Evolutionary conservation across 768 basidiomycete genomes (phyloP).

Genomic region (Punctularia strigosozonata): DNA sequence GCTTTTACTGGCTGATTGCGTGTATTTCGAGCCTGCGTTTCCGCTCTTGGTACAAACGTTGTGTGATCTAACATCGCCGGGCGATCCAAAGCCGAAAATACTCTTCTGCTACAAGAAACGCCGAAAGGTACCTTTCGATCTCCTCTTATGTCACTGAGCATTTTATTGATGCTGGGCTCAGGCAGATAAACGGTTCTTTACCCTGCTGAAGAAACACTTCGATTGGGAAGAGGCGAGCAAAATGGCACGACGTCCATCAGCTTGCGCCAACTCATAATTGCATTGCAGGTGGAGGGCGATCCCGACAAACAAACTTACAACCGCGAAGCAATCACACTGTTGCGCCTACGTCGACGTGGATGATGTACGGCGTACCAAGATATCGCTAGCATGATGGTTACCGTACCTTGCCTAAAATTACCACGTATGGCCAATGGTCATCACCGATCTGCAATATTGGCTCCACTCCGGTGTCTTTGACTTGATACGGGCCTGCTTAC

Average conservation of each 20-base stretch:
- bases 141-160: not conserved
- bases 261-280: not conserved
- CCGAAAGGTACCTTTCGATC: conserved; percentile 49
- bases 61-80: conserved; percentile 35
- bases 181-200: conserved; percentile 87
- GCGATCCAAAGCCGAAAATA: conserved; percentile 44
- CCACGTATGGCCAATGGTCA: too few species aligned
- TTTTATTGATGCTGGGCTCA: conserved; percentile 17
- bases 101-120: conserved; percentile 92
- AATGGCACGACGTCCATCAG: not conserved
- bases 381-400: too few species aligned
- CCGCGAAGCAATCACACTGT: conserved; percentile 55
- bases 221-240: conserved; percentile 49
- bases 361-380: too few species aligned
- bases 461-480: too few species aligned
- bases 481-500: too few species aligned
- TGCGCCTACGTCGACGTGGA: conserved; percentile 34
- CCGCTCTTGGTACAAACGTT: conserved; percentile 78
- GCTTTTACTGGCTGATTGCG: conserved; percentile 87
- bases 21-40: conserved; percentile 92
- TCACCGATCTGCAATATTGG: too few species aligned
- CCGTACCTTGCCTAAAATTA: too few species aligned
- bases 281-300: conserved; percentile 47
- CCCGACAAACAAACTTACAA: conserved; percentile 44
- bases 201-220: conserved; percentile 67